Base-by-base conservation (phyloP, 495 filamentous ascomycete genomes). In the Podospora pseudocomata region DNA sequence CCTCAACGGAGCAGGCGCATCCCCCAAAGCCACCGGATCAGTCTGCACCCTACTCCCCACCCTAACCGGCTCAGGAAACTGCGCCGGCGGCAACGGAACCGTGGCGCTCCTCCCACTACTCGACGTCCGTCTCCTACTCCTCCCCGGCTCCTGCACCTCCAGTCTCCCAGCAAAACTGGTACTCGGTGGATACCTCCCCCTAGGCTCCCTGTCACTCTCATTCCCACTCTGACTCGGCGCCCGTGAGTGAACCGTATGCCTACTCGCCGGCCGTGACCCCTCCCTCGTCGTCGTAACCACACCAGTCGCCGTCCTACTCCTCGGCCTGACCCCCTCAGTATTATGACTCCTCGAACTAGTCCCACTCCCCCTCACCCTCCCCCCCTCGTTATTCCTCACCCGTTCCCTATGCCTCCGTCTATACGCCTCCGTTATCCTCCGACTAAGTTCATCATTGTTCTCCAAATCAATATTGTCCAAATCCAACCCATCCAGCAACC, bases 351-450 rank as follows among this genome's bases (percentile, higher is more conserved):
- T 74, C 39, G 77, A 65, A 49, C 73, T 80, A 2, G 79, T 70
- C 59, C 80, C 78, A 66, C 80, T 83, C 67, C 83, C 77, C 69
- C 83, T 76, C 30, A 32, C 30, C 60, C 76, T 74, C 64, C 74
- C 75, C 60, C 76, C 74, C 63, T 73, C 75, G 27, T 77, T 75
- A 7, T 67, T 55, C 67, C 78, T 76, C 32, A 74, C 67, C 65
- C 83, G 75, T 69, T 87, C 85, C 61, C 83, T 82, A 72, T 92
- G 91, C 39, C 92, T 82, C 64, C 90, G 83, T 63, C 90, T 82
- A 74, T 94, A 96, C 16, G 92, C 92, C 71, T 94, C 90, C 16
- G 92, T 93, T 72, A 97, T 96, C 69, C 89, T 87, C 74, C 93
- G 89, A 74, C 90, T 96, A 6, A 97, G 85, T 76, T 95, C 91